A percentile compares a stretch with the other conserved stretches of the same genome.
phyloP scores from a whole-genome alignment of 2,329 filamentous ascomycete genomes.

The Ophiostoma ips region DNA sequence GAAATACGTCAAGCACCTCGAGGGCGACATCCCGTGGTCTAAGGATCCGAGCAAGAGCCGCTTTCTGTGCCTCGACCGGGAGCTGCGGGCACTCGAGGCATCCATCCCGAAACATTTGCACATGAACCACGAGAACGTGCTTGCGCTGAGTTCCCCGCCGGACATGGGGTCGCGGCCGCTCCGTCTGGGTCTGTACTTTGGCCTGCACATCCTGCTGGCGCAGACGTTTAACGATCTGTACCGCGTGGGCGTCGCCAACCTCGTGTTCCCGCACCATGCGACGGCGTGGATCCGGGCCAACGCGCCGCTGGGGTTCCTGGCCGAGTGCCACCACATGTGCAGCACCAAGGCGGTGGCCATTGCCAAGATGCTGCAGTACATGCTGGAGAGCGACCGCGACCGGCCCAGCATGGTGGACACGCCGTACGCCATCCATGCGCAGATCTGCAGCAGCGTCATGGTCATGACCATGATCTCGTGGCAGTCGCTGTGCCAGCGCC shows the following conservation, averaged over 20 bases:
- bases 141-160: neutral
- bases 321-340: constrained; percentile 8
- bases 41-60: constrained; percentile 1
- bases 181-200: constrained; percentile 5
- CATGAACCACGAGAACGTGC: constrained; percentile 5
- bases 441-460: constrained; percentile 10
- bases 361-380: constrained; percentile 4
- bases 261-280: constrained; percentile 11
- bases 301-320: constrained; percentile 5
- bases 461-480: constrained; percentile 9
- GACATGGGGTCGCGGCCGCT: neutral
- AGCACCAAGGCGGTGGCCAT: constrained; percentile 6
- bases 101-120: constrained; percentile 1
- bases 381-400: constrained; percentile 5
- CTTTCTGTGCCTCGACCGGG: constrained; percentile 3
- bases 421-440: constrained; percentile 9
- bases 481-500: constrained; percentile 3
- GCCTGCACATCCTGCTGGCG: constrained; percentile 9
- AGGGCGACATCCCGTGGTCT: constrained; percentile 9
- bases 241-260: constrained; percentile 9
- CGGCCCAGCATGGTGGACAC: constrained; percentile 7
- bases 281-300: constrained; percentile 8
- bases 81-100: constrained; percentile 3
- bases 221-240: constrained; percentile 10
- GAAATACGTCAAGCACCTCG: constrained; percentile 9